phyloP scores from a whole-genome alignment of 768 basidiomycete genomes.

The Collybia mongolica region DNA sequence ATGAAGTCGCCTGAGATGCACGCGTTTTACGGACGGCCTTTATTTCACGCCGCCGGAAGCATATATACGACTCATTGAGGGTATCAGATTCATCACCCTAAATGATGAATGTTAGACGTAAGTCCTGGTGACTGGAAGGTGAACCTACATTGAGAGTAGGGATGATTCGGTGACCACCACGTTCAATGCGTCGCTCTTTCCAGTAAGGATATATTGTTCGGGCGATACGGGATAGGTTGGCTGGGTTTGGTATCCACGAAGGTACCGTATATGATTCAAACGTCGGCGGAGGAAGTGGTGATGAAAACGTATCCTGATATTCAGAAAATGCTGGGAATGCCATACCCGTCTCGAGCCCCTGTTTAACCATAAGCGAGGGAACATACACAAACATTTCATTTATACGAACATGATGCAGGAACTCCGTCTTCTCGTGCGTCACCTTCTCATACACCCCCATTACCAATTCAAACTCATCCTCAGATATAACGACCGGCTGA shows the following conservation, averaged over 20 bases:
- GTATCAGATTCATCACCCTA: slow-evolving; percentile 78
- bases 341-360: slow-evolving; percentile 68
- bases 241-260: slow-evolving; percentile 62
- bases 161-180: slow-evolving; percentile 83
- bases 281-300: slow-evolving; percentile 53
- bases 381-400: slow-evolving; percentile 27
- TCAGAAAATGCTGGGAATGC: slow-evolving; percentile 71
- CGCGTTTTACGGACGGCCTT: slow-evolving; percentile 95
- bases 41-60: slow-evolving; percentile 93
- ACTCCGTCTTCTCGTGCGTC: slow-evolving; percentile 87
- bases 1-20: slow-evolving; percentile 83
- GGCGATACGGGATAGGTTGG: slow-evolving; percentile 65
- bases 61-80: slow-evolving; percentile 91
- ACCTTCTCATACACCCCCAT: slow-evolving; percentile 94
- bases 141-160: slow-evolving; percentile 80
- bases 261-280: slow-evolving; percentile 75
- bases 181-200: slow-evolving; percentile 79
- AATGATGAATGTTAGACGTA: slow-evolving; percentile 31
- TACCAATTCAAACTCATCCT: slow-evolving; percentile 93
- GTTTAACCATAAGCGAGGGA: slow-evolving; percentile 6
- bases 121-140: too few relatives aligned
- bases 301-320: slow-evolving; percentile 68
- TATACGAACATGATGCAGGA: slow-evolving; percentile 72
- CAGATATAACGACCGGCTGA: slow-evolving; percentile 67
- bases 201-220: slow-evolving; percentile 84